These are phyloP conservation scores for Fusarium albosuccineum DNA, from an alignment of 2,329 filamentous ascomycete species.

Conservation along the genomic window DNA sequence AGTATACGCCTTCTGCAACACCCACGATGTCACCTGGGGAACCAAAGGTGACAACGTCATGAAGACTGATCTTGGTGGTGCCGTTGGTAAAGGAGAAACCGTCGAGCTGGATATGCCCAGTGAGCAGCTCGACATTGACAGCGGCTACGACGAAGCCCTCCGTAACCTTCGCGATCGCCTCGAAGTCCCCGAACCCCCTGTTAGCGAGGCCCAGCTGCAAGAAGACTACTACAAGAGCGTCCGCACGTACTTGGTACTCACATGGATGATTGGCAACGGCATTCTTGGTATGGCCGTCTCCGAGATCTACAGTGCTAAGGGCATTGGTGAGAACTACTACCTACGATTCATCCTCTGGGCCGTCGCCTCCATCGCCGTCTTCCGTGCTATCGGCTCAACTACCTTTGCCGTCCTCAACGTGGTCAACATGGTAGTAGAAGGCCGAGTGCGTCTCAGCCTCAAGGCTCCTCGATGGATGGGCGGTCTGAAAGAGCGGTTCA, in stretches of 20 bases:
- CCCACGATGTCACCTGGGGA: constrained; percentile 49
- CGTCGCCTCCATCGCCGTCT: constrained; percentile 87
- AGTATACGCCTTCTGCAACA: constrained; percentile 88
- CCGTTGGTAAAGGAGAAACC: constrained; percentile 80
- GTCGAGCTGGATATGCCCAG: constrained; percentile 98
- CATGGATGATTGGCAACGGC: constrained; percentile 93
- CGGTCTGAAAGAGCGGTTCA: constrained; percentile 58
- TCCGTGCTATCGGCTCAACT: constrained; percentile 85
- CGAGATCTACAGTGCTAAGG: constrained; percentile 81
- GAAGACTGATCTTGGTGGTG: constrained; percentile 90
- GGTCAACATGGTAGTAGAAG: constrained; percentile 88
- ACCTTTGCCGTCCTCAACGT: constrained; percentile 87
- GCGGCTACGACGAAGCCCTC: constrained; percentile 95
- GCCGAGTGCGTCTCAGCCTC: constrained; percentile 74
- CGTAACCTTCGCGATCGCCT: constrained; percentile 94
- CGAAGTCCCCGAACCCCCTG: constrained; percentile 74
- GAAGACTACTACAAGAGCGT: constrained; percentile 99
- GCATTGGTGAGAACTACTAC: constrained; percentile 87
- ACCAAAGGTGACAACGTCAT: constrained; percentile 98
- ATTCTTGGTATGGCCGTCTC: constrained; percentile 93
- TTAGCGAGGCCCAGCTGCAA: constrained; percentile 85
- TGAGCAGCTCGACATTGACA: constrained; percentile 98
- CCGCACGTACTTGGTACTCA: constrained; percentile 96
- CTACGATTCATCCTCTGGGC: constrained; percentile 93
- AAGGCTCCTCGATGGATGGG: constrained; percentile 67